These are phyloP conservation scores for Spergularia azorica DNA, from an alignment of 179 eudicot species.

Conservation along the genomic window DNA sequence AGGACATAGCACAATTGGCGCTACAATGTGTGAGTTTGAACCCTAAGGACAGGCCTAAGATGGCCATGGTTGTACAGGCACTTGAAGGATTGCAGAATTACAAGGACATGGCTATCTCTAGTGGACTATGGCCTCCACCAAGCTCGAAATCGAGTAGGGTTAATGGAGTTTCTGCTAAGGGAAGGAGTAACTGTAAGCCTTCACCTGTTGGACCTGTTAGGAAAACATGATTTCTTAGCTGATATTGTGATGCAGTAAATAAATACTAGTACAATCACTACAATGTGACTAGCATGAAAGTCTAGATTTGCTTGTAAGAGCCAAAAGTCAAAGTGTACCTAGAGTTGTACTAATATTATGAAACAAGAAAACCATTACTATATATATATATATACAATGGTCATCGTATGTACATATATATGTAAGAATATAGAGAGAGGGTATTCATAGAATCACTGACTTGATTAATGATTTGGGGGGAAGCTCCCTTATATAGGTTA, in stretches of 20 bases:
- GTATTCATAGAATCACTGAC: too few relatives aligned
- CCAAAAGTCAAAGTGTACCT: slow-evolving; percentile 10
- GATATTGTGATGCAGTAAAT: slow-evolving; percentile 11
- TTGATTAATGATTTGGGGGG: too few relatives aligned
- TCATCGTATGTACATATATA: too few relatives aligned
- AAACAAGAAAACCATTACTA: neutral
- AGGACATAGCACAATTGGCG: slow-evolving; percentile 72
- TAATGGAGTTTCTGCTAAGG: slow-evolving; percentile 33
- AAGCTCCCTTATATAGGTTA: too few relatives aligned
- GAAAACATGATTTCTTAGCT: slow-evolving; percentile 21
- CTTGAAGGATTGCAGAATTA: slow-evolving; percentile 60
- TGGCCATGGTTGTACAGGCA: slow-evolving; percentile 64
- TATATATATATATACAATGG: too few relatives aligned
- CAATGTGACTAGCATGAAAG: slow-evolving; percentile 5
- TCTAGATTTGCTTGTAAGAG: slow-evolving; percentile 7
- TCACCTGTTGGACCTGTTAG: slow-evolving; percentile 40
- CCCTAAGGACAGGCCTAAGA: slow-evolving; percentile 82
- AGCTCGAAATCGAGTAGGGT: slow-evolving; percentile 36
- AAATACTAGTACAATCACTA: neutral
- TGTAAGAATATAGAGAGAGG: too few relatives aligned
- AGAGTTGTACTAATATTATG: neutral
- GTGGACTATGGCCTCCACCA: slow-evolving; percentile 72
- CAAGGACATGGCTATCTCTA: slow-evolving; percentile 77
- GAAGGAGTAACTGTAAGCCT: slow-evolving; percentile 41
- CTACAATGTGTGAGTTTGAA: slow-evolving; percentile 67